Conservation (phyloP, 768 basidiomycete species). For the Myochromella boudieri region DNA sequence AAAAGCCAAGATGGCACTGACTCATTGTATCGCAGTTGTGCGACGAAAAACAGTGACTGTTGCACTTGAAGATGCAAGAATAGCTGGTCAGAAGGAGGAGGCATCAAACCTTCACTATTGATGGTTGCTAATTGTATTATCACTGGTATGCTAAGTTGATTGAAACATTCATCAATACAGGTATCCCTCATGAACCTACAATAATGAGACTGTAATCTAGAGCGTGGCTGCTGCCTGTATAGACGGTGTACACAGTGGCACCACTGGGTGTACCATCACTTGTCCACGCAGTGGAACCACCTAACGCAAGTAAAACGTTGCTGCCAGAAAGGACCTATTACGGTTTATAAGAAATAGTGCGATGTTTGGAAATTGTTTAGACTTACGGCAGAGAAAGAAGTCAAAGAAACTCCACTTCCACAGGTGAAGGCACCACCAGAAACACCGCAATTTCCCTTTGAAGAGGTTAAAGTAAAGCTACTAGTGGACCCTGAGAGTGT, state of each 20-base stretch:
- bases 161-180: background rate
- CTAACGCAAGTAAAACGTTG: slow-evolving; percentile 46
- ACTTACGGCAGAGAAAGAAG: slow-evolving; percentile 54
- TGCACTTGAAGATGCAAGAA: slow-evolving; percentile 50
- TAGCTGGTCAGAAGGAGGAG: slow-evolving; percentile 45
- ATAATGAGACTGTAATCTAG: slow-evolving; percentile 40
- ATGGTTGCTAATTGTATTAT: background rate
- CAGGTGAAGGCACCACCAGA: slow-evolving; percentile 45
- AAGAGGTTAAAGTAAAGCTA: slow-evolving; percentile 58
- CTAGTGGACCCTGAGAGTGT: slow-evolving; percentile 45
- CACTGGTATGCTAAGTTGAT: background rate
- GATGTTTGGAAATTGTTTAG: background rate
- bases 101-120: slow-evolving; percentile 22
- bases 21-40: slow-evolving; percentile 38
- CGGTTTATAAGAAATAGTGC: slow-evolving; percentile 1
- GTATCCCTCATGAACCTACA: slow-evolving; percentile 27
- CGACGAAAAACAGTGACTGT: slow-evolving; percentile 42
- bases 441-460: slow-evolving; percentile 58
- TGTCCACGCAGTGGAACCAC: slow-evolving; percentile 49
- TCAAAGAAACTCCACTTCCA: slow-evolving; percentile 47
- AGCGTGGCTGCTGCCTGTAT: slow-evolving; percentile 30
- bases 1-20: slow-evolving; percentile 35
- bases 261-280: slow-evolving; percentile 56
- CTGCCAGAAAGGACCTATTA: slow-evolving; percentile 46
- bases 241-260: slow-evolving; percentile 38